These are phyloP conservation scores for Nymphaea thermarum DNA, from an alignment of 164 flowering plant genomes.

Conservation along the genomic window DNA sequence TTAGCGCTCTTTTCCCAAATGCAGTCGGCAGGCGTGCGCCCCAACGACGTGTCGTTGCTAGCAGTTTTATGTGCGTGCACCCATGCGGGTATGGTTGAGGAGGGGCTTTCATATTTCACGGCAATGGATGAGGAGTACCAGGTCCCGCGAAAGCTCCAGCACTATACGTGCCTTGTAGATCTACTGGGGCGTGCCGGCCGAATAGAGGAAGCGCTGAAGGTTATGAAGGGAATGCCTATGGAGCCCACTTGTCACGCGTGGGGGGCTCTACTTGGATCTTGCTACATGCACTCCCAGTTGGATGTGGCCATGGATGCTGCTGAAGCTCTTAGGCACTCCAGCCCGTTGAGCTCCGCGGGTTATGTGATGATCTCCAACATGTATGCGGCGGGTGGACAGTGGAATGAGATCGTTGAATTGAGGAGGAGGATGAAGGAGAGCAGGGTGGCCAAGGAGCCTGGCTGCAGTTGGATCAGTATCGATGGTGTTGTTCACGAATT, in stretches of 20 bases:
- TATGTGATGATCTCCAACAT: constrained; percentile 29
- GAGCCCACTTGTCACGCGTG: constrained; percentile 48
- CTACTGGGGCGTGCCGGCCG: constrained; percentile 47
- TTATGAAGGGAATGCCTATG: constrained; percentile 37
- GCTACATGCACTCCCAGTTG: constrained; percentile 32
- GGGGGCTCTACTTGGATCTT: constrained; percentile 64
- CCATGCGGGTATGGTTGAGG: constrained; percentile 41
- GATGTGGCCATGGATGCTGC: constrained; percentile 34
- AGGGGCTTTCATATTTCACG: constrained; percentile 32
- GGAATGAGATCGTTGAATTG: constrained; percentile 14
- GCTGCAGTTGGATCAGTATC: constrained; percentile 40
- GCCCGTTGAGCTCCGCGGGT: constrained; percentile 29
- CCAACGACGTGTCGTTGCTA: constrained; percentile 41
- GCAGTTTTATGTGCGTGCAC: constrained; percentile 45
- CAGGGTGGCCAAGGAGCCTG: constrained; percentile 27
- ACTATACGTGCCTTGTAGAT: constrained; percentile 55
- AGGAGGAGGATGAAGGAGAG: constrained; percentile 17
- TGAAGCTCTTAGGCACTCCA: constrained; percentile 19
- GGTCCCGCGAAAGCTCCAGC: constrained; percentile 35
- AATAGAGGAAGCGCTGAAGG: constrained; percentile 47
- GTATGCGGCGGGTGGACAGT: constrained; percentile 18
- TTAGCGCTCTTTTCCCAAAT: constrained; percentile 31
- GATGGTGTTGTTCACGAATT: constrained; percentile 45
- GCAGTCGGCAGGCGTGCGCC: constrained; percentile 26
- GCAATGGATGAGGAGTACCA: constrained; percentile 21